Evolutionary conservation across 1,139 yeast genomes (phyloP), one percentile per base, ranked within the genome.

Genomic region (Pichia sp.): DNA sequence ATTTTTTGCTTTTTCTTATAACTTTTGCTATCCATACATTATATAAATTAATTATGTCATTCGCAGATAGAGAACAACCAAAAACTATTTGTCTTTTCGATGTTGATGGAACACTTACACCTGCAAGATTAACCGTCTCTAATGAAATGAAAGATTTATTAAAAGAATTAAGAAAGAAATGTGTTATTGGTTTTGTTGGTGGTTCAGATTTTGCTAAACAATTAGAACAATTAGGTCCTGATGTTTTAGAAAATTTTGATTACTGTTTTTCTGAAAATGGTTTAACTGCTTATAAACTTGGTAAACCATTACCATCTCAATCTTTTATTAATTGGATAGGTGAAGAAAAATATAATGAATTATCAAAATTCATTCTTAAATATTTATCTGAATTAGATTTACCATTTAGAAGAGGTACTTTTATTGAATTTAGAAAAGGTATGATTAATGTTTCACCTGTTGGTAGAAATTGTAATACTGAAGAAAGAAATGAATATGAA

Each of bases 261-360:
- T 92, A 83, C 77, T 86, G 96, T 68, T 92, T 92, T 78, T 83
- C 95, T 52, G 99, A 92, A 77, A 92, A 92, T 68, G 99, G 99
- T 53, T 79, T 92, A 67, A 90, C 97, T 57, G 99, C 99, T 56
- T 92, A 88, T 81, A 88, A 87, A 75, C 70, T 76, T 56, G 97
- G 97, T 66, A 67, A 86, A 68, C 76, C 86, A 72, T 77, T 90
- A 65, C 92, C 96, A 44, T 81, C 96, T 39, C 96, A 89, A 73
- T 85, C 95, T 48, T 92, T 92, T 73, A 92, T 92, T 65, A 73
- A 78, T 59, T 92, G 97, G 97, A 76, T 92, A 57, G 99, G 99
- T 64, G 89, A 92, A 62, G 95, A 86, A 63, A 83, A 87, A 73
- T 92, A 94, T 81, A 89, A 87, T 77, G 76, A 81, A 71, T 79